Base-by-base conservation (phyloP, 1,139 yeast genomes). In the Suhomyces coccinellae region DNA sequence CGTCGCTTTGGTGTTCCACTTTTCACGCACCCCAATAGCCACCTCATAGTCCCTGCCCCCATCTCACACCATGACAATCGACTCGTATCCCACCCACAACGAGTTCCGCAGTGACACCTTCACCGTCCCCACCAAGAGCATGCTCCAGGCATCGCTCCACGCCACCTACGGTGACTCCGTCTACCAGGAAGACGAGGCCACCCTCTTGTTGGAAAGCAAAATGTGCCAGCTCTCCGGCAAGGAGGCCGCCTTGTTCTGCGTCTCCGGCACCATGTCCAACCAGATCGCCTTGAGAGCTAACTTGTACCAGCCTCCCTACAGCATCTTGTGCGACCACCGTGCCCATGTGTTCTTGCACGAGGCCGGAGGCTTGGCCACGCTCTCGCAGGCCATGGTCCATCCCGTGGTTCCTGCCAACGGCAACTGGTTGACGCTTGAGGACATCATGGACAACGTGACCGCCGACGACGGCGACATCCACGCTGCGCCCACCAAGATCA, bases 21-120 rank as follows among this genome's bases (percentile, higher is more conserved):
- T n/a, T n/a, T n/a, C n/a, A n/a, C n/a, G n/a, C n/a, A n/a, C n/a
- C n/a, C n/a, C n/a, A n/a, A n/a, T n/a, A n/a, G n/a, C n/a, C n/a
- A n/a, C n/a, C n/a, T n/a, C n/a, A n/a, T n/a, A n/a, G n/a, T n/a
- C n/a, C n/a, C n/a, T n/a, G n/a, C n/a, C n/a, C n/a, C n/a, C n/a
- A 3, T 6, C 17, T 3, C 32, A 29, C 12, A 24, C 29, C 12
- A 65, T 64, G 66, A 65, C 68, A 12, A 50, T 56, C 32, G 55
- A 41, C 58, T 57, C 47, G 27, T 62, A 58, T 41, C 55, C 70
- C 31, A 72, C 77, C 26, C 65, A 62, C 58, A 80, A 80, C 57
- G 87, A 82, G 58, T 82, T 86, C 62, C 79, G 93, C 63, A 82
- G 93, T 62, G 98, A 91, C 63, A 91, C 97, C 2, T 90, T 91